Evolutionary conservation across 768 basidiomycete species (phyloP).

Genomic region (Floccularia luteovirens): DNA sequence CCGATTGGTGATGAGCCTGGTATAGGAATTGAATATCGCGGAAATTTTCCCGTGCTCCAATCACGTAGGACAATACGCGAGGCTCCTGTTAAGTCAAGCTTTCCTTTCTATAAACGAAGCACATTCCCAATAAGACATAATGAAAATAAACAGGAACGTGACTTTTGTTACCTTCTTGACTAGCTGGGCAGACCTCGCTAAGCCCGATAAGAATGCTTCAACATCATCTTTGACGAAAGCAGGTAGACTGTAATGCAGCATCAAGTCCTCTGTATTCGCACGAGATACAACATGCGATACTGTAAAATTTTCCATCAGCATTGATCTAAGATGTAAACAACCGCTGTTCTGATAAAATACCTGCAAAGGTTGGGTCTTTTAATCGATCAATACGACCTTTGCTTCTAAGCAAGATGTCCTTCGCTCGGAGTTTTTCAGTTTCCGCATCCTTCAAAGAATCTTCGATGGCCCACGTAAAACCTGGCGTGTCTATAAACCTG

Average conservation of each 20-base stretch:
- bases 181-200: slow-evolving; percentile 69
- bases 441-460: slow-evolving; percentile 25
- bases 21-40: slow-evolving; percentile 61
- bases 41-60: slow-evolving; percentile 72
- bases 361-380: slow-evolving; percentile 74
- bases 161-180: slow-evolving; percentile 62
- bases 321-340: not conserved
- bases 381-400: slow-evolving; percentile 79
- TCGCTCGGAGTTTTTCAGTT: slow-evolving; percentile 34
- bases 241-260: slow-evolving; percentile 82
- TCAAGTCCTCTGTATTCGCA: slow-evolving; percentile 73
- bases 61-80: slow-evolving; percentile 77
- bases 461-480: slow-evolving; percentile 51
- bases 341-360: slow-evolving; percentile 15
- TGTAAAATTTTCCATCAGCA: slow-evolving; percentile 14
- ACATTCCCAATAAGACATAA: not conserved
- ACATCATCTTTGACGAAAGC: slow-evolving; percentile 66
- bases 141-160: slow-evolving; percentile 1
- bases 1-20: slow-evolving; percentile 8
- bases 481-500: slow-evolving; percentile 82
- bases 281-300: slow-evolving; percentile 64
- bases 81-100: slow-evolving; percentile 64
- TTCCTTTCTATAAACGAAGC: slow-evolving; percentile 47
- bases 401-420: slow-evolving; percentile 73
- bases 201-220: slow-evolving; percentile 64